Percentiles rank a stretch among this genome's conserved stretches.
These are phyloP conservation scores for Talaromyces atroroseus DNA, from an alignment of 2,329 filamentous ascomycete genomes.

Conservation along the genomic window DNA sequence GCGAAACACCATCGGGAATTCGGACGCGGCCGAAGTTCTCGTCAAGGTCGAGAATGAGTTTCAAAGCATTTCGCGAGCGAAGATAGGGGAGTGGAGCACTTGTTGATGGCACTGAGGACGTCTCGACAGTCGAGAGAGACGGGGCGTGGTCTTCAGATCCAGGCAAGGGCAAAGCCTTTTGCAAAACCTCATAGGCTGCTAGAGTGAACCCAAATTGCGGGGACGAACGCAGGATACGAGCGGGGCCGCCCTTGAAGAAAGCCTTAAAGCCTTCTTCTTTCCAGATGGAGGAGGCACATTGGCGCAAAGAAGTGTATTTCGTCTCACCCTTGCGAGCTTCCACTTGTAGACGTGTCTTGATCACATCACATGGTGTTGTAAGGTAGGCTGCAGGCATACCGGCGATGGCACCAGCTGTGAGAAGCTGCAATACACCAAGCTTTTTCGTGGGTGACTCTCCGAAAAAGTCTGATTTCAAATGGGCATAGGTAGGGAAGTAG, in stretches of 20 bases:
- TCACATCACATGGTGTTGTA: conserved; percentile 95
- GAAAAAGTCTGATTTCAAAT: conserved; percentile 89
- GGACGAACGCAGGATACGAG: conserved; percentile 88
- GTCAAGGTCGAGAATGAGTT: conserved; percentile 91
- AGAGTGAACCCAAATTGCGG: conserved; percentile 98
- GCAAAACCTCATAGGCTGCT: conserved; percentile 87
- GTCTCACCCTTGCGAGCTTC: conserved; percentile 94
- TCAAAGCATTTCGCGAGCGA: conserved; percentile 81
- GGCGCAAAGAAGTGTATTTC: conserved; percentile 77
- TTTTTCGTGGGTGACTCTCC: conserved; percentile 83
- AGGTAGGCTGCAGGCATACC: conserved; percentile 91
- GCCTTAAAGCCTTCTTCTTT: conserved; percentile 90
- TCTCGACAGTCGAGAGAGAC: conserved; percentile 55
- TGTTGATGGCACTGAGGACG: conserved; percentile 59
- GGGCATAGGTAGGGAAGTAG: conserved; percentile 95
- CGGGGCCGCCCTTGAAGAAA: conserved; percentile 98
- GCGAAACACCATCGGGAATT: conserved; percentile 43
- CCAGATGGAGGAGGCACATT: conserved; percentile 77
- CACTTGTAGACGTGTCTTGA: conserved; percentile 97
- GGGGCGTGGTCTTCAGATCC: conserved; percentile 46
- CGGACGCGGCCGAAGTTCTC: conserved; percentile 80
- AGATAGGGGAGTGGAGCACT: conserved; percentile 61
- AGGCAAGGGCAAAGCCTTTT: conserved; percentile 73
- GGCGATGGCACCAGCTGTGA: conserved; percentile 90
- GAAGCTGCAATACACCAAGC: conserved; percentile 81